A percentile compares a stretch with the other conserved stretches of the same genome.
Conservation (phyloP, 306 rosid genomes). For the Dryas drummondii region DNA sequence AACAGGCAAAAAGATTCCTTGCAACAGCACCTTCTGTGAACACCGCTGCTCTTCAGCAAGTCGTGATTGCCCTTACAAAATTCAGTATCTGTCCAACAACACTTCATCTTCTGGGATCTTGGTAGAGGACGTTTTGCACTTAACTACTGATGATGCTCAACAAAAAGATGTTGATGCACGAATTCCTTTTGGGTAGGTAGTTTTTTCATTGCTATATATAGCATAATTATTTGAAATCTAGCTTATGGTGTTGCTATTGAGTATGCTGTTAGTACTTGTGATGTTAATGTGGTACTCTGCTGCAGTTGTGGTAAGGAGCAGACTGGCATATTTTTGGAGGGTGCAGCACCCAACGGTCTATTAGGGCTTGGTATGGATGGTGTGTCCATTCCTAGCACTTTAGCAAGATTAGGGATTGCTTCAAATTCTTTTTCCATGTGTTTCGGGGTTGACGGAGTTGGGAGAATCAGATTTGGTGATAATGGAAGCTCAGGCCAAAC, state of each 20-base stretch:
- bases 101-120: constrained; percentile 73
- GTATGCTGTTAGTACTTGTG: constrained; percentile 2
- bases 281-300: constrained; percentile 14
- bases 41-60: constrained; percentile 53
- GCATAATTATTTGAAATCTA: background rate
- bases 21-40: constrained; percentile 64
- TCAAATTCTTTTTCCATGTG: constrained; percentile 91
- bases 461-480: constrained; percentile 86
- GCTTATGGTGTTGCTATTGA: background rate
- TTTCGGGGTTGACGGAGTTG: constrained; percentile 59
- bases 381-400: constrained; percentile 76
- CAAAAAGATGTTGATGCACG: constrained; percentile 33
- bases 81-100: constrained; percentile 49
- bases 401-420: constrained; percentile 57
- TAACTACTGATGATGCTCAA: constrained; percentile 52
- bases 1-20: constrained; percentile 57
- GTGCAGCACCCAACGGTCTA: constrained; percentile 87
- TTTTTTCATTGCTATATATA: constrained; percentile 5
- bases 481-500: constrained; percentile 55
- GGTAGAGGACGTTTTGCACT: constrained; percentile 82
- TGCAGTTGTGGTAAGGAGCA: constrained; percentile 86
- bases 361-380: constrained; percentile 76
- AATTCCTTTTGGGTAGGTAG: constrained; percentile 72
- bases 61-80: constrained; percentile 52
- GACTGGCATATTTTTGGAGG: constrained; percentile 62